A percentile compares a stretch with the other conserved stretches of the same genome.
phyloP scores from a whole-genome alignment of 306 rosid genomes.

The Quercus robur region DNA sequence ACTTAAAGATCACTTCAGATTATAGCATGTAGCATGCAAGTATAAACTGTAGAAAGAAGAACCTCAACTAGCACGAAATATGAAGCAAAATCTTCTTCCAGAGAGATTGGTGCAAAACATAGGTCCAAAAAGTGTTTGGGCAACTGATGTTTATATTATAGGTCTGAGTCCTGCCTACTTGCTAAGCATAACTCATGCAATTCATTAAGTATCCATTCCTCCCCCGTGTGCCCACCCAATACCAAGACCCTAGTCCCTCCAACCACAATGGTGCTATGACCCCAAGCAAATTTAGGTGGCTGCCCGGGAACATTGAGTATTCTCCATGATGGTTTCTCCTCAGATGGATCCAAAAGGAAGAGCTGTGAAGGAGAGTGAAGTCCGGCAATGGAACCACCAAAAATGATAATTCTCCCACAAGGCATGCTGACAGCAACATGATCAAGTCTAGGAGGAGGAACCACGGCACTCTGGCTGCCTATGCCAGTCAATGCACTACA shows the following conservation, averaged over 20 bases:
- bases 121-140: neutral
- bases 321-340: constrained; percentile 98
- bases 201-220: constrained; percentile 97
- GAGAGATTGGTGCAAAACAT: neutral
- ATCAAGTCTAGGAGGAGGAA: constrained; percentile 93
- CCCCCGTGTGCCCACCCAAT: constrained; percentile 92
- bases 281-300: constrained; percentile 98
- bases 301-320: constrained; percentile 90
- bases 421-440: constrained; percentile 99
- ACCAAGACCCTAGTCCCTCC: constrained; percentile 96
- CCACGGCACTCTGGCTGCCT: constrained; percentile 76
- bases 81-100: constrained; percentile 24
- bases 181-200: constrained; percentile 93
- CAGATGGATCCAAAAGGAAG: constrained; percentile 91
- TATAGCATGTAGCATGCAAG: neutral
- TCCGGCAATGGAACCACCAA: constrained; percentile 92
- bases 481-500: constrained; percentile 63
- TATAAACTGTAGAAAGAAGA: neutral
- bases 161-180: constrained; percentile 71
- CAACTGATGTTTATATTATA: constrained; percentile 20
- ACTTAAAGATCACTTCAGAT: neutral
- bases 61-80: neutral
- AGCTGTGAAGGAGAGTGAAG: constrained; percentile 97
- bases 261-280: constrained; percentile 94
- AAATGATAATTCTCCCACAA: constrained; percentile 92